These are phyloP conservation scores for Gnomoniopsis smithogilvyi DNA, from an alignment of 2,329 filamentous ascomycete species.

Conservation along the genomic window DNA sequence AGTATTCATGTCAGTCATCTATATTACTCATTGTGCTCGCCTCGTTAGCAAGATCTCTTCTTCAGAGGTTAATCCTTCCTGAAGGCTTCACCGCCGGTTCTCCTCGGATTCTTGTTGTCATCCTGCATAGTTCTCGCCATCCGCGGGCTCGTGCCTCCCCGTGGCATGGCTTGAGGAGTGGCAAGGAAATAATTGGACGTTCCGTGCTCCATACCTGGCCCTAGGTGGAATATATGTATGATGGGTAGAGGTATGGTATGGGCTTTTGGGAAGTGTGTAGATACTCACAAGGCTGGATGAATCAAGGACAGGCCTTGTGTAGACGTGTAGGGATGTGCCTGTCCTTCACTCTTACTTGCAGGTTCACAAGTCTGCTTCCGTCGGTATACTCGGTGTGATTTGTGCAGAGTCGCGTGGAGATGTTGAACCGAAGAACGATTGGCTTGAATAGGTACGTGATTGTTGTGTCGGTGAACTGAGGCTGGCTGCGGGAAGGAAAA, in stretches of 20 bases:
- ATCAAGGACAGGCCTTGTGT: not conserved
- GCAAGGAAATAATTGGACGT: no score
- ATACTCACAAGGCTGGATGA: not conserved
- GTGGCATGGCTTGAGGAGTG: no score
- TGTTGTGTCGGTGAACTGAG: not conserved
- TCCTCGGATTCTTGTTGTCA: no score
- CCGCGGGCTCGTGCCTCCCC: no score
- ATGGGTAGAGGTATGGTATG: not conserved
- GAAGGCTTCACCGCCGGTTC: no score
- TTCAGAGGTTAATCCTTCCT: not conserved
- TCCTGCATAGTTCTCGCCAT: no score
- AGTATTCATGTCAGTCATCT: not conserved
- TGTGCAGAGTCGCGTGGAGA: not conserved
- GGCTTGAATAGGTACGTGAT: not conserved
- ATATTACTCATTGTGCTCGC: not conserved
- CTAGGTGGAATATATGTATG: no score
- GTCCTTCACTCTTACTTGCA: not conserved
- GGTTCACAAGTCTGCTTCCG: not conserved
- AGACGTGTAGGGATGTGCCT: not conserved
- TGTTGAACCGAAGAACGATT: not conserved
- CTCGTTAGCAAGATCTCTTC: not conserved
- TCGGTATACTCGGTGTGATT: not conserved
- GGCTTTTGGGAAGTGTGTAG: not conserved
- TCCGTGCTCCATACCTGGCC: no score
- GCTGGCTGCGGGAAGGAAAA: not conserved